Conservation (phyloP, 164 flowering plant genomes). For the Vitis rotundifolia region DNA sequence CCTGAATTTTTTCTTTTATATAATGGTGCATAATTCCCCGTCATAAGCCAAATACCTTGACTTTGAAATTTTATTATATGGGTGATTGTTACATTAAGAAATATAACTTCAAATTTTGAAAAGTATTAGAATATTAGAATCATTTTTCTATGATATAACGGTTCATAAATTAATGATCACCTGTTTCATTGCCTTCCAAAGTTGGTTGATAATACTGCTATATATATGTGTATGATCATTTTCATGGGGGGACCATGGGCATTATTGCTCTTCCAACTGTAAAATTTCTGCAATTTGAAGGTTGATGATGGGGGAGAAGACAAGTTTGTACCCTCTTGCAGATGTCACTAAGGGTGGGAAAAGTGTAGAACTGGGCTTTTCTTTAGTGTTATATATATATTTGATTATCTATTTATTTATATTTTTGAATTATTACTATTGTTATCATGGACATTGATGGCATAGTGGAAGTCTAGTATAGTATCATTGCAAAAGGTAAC, state of each 20-base stretch:
- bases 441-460: conserved; percentile 14
- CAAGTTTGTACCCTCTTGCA: background rate
- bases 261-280: background rate
- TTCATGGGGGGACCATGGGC: background rate
- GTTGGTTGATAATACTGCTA: no score
- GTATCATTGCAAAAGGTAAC: conserved; percentile 8
- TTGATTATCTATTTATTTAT: background rate
- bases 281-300: no score
- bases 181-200: no score
- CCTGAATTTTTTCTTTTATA: no score
- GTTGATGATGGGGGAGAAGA: conserved; percentile 5
- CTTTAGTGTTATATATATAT: background rate
- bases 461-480: conserved; percentile 18
- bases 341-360: background rate
- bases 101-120: no score
- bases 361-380: background rate
- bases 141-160: no score
- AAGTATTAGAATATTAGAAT: no score
- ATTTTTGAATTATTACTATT: conserved; percentile 1
- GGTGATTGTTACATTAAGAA: no score
- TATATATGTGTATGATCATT: background rate
- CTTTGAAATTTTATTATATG: background rate
- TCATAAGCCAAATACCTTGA: background rate
- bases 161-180: no score
- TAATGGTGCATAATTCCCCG: no score